Evolutionary conservation across 495 filamentous ascomycete species (phyloP), one percentile per base, ranked within the genome.

Genomic region (Aspergillus leporis): DNA sequence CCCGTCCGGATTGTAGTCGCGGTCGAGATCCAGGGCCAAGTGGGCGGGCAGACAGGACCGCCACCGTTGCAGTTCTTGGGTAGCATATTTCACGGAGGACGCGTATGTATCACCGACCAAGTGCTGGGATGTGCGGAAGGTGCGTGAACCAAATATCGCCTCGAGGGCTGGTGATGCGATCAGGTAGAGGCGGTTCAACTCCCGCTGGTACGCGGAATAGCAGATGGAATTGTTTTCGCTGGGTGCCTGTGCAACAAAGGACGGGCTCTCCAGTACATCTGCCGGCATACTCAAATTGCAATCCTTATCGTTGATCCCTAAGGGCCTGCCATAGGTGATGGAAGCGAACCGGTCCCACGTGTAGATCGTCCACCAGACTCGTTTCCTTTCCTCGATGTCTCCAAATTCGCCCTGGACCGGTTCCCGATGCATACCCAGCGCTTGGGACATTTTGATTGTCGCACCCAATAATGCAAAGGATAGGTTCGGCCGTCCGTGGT

Each of bases 301-400:
- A 38, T 74, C 72, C 40, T 67, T 68, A 55, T 72, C 72, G 45
- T 72, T 71, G 19, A 74, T 73, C 1, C 70, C 66, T 30, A 73
- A 34, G 3, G 72, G 72, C 5, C 70, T 54, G 1, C 72, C 72
- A 56, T 74, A 74, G 0, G 66, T 71, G 21, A 72, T 72, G 19
- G 70, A 71, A 0, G 70, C 72, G 38, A 75, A 73, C 51, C 69
- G 58, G 23, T 75, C 72, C 70, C 70, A 73, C 10, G 70, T 75
- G 52, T 73, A 75, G 7, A 73, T 70, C 5, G 70, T 73, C 69
- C 72, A 73, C 72, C 72, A 75, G 0, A 73, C 66, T 46, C 72
- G 45, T 52, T 72, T 73, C 41, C 67, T 61, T 31, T 73, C 72
- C 51, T 75, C 69, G 18, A 66, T 58, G 45, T 67, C 67, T 34